Conservation (phyloP, 495 filamentous ascomycete genomes). For the Amphirosellinia nigrospora region DNA sequence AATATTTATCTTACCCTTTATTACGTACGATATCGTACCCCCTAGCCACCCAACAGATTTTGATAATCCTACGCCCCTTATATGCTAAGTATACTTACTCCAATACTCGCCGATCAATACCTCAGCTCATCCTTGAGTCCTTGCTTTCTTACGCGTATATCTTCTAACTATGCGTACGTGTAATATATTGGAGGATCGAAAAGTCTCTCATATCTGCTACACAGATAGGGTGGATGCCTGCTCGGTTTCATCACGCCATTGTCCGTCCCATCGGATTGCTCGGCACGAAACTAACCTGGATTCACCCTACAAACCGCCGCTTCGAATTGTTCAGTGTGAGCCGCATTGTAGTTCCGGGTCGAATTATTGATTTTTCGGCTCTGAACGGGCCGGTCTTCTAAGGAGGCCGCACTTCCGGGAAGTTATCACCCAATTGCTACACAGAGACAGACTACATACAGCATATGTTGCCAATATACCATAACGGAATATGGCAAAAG, state of each 20-base stretch:
- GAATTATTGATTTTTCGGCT: neutral
- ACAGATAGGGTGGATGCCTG: slow-evolving; percentile 5
- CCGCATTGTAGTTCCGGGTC: neutral
- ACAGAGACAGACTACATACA: neutral
- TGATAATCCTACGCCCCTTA: neutral
- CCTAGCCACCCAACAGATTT: too few relatives aligned
- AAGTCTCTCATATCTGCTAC: neutral
- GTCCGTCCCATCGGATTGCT: slow-evolving; percentile 9
- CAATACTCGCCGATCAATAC: slow-evolving; percentile 17
- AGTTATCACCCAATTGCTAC: neutral
- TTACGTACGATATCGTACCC: too few relatives aligned
- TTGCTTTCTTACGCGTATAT: neutral
- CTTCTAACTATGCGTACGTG: neutral
- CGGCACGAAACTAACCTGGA: neutral
- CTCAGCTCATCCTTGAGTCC: neutral
- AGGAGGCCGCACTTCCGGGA: neutral
- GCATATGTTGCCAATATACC: neutral
- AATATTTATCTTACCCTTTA: too few relatives aligned
- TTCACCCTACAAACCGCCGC: neutral
- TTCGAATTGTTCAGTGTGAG: neutral
- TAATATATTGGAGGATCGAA: slow-evolving; percentile 10
- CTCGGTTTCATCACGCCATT: neutral
- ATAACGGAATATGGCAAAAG: neutral
- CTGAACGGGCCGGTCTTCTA: neutral
- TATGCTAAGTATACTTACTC: slow-evolving; percentile 6